These are phyloP conservation scores for Zymoseptoria ardabiliae DNA, from an alignment of 2,329 filamentous ascomycete species.

Conservation along the genomic window DNA sequence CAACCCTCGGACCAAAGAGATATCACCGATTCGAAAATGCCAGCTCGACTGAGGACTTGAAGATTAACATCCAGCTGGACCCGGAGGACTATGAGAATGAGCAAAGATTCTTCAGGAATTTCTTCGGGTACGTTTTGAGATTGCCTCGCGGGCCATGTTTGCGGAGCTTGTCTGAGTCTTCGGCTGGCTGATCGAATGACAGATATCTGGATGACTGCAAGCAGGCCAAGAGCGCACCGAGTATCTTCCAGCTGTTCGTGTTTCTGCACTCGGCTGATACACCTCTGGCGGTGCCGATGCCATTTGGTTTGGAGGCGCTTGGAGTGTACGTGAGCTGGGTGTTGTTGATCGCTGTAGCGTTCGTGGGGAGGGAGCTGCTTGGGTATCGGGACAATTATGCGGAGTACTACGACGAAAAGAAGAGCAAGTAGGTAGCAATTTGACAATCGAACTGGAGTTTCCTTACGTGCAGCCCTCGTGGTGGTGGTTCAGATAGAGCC, in stretches of 20 bases:
- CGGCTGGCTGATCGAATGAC: too few species aligned
- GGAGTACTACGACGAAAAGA: conserved; percentile 15
- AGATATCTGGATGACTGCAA: conserved; percentile 18
- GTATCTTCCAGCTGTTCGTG: conserved; percentile 18
- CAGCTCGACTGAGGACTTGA: conserved; percentile 8
- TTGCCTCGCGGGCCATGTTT: too few species aligned
- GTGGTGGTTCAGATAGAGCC: background rate
- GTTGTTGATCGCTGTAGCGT: conserved; percentile 14
- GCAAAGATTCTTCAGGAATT: conserved; percentile 16
- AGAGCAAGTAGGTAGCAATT: conserved; percentile 7
- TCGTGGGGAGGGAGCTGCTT: conserved; percentile 11
- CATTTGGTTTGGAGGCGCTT: conserved; percentile 10
- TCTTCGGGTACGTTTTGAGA: conserved; percentile 6
- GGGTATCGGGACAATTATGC: conserved; percentile 17
- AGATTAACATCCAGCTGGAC: conserved; percentile 17
- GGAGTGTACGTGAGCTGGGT: conserved; percentile 15
- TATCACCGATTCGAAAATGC: conserved; percentile 20
- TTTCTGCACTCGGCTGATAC: conserved; percentile 17
- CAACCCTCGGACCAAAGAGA: conserved; percentile 11
- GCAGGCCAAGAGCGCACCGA: conserved; percentile 8
- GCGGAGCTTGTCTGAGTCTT: too few species aligned
- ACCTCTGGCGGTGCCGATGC: conserved; percentile 17
- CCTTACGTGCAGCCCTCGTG: background rate
- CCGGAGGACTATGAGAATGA: conserved; percentile 20
- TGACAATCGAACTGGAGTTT: background rate